Percentiles rank a stretch among this genome's conserved stretches.
Conservation (phyloP, 257 asterid species). For the Penstemon newberryi region DNA sequence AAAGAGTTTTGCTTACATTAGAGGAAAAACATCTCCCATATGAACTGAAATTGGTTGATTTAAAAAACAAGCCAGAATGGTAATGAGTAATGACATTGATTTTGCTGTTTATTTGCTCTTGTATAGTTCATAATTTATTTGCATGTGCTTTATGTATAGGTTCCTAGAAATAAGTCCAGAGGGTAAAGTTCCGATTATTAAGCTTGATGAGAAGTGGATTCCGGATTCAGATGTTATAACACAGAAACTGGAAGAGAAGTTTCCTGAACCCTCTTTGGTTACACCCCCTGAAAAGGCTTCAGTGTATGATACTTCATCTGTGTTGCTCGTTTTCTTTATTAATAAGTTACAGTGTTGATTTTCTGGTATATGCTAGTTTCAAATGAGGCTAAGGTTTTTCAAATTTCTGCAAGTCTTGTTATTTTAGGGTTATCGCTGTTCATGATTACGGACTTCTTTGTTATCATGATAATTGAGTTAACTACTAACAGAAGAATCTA, state of each 20-base stretch:
- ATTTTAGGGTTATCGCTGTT: neutral
- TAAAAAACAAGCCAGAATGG: constrained; percentile 90
- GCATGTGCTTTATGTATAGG: constrained; percentile 39
- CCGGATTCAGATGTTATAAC: constrained; percentile 95
- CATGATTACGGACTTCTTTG: neutral
- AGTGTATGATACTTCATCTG: constrained; percentile 50
- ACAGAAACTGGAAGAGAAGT: constrained; percentile 80
- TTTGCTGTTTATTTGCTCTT: neutral
- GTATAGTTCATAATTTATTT: neutral
- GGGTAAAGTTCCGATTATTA: constrained; percentile 85
- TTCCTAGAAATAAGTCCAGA: constrained; percentile 73
- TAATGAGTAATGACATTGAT: constrained; percentile 15
- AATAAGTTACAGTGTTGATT: neutral
- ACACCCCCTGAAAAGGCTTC: constrained; percentile 88
- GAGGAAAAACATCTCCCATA: constrained; percentile 89
- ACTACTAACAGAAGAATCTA: neutral
- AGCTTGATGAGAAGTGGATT: constrained; percentile 89
- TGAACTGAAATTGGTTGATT: constrained; percentile 75
- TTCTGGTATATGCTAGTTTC: too few relatives aligned
- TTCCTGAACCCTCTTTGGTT: constrained; percentile 75
- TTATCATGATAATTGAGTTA: too few relatives aligned
- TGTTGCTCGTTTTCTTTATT: neutral
- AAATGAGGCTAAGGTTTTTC: neutral
- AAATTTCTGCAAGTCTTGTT: neutral
- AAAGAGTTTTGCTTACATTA: constrained; percentile 81